Conservation (phyloP, 192 early-diverging fungal genomes). For the Entomortierella beljakovae region DNA sequence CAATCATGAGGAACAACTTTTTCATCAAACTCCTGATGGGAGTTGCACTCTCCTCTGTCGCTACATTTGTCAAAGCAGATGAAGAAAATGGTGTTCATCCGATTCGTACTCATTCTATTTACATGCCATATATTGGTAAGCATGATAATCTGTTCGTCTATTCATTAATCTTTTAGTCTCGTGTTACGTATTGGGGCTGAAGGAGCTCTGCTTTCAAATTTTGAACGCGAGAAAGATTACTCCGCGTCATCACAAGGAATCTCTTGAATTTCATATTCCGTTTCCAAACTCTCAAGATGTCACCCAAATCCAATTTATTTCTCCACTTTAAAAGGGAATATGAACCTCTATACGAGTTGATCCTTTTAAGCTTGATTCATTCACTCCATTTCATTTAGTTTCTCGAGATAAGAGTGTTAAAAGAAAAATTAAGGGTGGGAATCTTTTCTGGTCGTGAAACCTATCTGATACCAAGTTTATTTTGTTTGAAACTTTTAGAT, state of each 20-base stretch:
- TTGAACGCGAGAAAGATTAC: too few species aligned
- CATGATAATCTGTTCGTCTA: neutral
- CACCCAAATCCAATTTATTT: too few species aligned
- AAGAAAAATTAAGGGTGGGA: neutral
- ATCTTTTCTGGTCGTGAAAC: neutral
- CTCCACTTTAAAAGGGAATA: too few species aligned
- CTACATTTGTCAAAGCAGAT: neutral
- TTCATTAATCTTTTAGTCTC: slow-evolving; percentile 2
- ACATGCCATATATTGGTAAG: slow-evolving; percentile 71
- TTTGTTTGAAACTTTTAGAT: slow-evolving; percentile 52
- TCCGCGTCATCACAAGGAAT: too few species aligned
- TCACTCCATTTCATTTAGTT: too few species aligned
- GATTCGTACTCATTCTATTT: slow-evolving; percentile 63
- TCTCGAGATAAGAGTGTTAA: too few species aligned
- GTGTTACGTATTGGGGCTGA: too few species aligned
- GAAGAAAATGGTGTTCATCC: slow-evolving; percentile 48
- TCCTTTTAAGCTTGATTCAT: too few species aligned
- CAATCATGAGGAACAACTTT: slow-evolving; percentile 31
- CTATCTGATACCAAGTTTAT: neutral
- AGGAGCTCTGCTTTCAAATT: too few species aligned
- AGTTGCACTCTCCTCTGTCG: slow-evolving; percentile 12
- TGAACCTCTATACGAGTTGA: too few species aligned
- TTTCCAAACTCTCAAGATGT: too few species aligned
- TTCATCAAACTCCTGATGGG: slow-evolving; percentile 29
- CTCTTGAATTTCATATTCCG: too few species aligned